These are phyloP conservation scores for Cystofilobasidium bisporidii DNA, from an alignment of 768 basidiomycete genomes.

Conservation along the genomic window DNA sequence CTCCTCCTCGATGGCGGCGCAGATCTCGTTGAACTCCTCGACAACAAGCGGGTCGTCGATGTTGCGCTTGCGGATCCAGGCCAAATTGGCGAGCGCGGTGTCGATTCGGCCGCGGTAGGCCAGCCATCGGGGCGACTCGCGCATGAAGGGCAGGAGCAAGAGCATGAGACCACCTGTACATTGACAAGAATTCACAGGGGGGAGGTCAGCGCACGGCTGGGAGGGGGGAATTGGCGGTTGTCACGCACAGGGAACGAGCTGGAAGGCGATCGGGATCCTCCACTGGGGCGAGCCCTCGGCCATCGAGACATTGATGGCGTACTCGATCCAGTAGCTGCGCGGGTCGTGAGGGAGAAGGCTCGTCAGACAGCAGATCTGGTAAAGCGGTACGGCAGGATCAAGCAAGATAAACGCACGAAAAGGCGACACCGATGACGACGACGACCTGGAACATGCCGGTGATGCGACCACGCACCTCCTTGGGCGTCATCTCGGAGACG, in stretches of 20 bases:
- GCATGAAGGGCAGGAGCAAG: constrained; percentile 31
- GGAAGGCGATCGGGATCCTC: constrained; percentile 3
- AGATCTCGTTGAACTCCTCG: constrained; percentile 53
- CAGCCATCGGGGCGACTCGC: constrained; percentile 40
- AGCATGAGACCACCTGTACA: constrained; percentile 38
- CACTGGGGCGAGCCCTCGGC: background rate
- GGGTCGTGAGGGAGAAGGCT: too few species aligned
- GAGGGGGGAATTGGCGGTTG: background rate
- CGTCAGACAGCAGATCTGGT: background rate
- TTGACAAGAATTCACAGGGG: background rate
- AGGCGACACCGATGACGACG: constrained; percentile 74
- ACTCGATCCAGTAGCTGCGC: constrained; percentile 31
- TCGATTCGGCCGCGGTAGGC: constrained; percentile 39
- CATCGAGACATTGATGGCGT: constrained; percentile 18
- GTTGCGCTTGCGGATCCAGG: constrained; percentile 40
- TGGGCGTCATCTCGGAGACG: constrained; percentile 78
- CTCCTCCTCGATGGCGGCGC: constrained; percentile 68
- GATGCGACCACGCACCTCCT: constrained; percentile 73
- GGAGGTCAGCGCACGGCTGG: background rate
- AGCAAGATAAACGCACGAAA: constrained; percentile 35
- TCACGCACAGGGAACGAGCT: background rate
- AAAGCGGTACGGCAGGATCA: background rate
- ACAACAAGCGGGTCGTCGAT: constrained; percentile 38
- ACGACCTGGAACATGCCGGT: constrained; percentile 77
- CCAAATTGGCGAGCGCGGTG: constrained; percentile 47